Evolutionary conservation across 169 alveolate genomes (phyloP).

Genomic region (Prorocentrum cordatum): DNA sequence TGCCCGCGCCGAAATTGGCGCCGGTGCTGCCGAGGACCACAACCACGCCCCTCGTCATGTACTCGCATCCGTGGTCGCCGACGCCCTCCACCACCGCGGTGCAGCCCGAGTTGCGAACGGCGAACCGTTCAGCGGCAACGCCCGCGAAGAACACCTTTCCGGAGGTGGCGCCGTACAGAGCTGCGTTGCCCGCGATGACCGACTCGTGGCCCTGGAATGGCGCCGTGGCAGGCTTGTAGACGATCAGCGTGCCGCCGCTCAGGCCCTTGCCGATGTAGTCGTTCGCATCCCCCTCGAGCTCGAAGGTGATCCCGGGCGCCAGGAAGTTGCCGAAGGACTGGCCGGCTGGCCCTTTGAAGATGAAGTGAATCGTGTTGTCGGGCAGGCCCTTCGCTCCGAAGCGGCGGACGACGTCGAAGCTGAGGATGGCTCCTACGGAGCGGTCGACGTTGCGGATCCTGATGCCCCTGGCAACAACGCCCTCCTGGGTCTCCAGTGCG

Average conservation of each 20-base stretch:
- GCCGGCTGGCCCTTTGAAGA: constrained; percentile 76
- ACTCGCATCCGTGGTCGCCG: constrained; percentile 82
- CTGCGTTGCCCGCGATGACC: constrained; percentile 79
- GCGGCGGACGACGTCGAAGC: constrained; percentile 72
- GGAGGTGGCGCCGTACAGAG: constrained; percentile 79
- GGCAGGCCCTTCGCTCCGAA: constrained; percentile 38
- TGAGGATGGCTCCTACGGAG: constrained; percentile 78
- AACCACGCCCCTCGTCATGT: constrained; percentile 80
- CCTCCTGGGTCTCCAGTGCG: too few species aligned
- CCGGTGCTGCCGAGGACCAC: constrained; percentile 78
- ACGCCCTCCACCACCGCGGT: constrained; percentile 80
- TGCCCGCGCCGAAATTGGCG: constrained; percentile 81
- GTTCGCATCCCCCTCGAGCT: constrained; percentile 78
- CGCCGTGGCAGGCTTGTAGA: constrained; percentile 72
- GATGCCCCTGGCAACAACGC: constrained; percentile 8
- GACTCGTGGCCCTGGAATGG: constrained; percentile 63
- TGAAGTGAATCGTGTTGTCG: constrained; percentile 31
- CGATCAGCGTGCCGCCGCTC: constrained; percentile 77
- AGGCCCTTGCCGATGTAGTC: constrained; percentile 79
- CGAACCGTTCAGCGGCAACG: constrained; percentile 80
- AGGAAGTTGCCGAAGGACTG: constrained; percentile 77
- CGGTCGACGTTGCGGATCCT: constrained; percentile 75
- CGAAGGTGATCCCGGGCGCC: constrained; percentile 75
- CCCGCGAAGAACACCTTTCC: constrained; percentile 80
- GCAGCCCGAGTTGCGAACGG: constrained; percentile 80